Conservation (phyloP, 2,329 filamentous ascomycete species). For the Pseudogymnoascus sp. region DNA sequence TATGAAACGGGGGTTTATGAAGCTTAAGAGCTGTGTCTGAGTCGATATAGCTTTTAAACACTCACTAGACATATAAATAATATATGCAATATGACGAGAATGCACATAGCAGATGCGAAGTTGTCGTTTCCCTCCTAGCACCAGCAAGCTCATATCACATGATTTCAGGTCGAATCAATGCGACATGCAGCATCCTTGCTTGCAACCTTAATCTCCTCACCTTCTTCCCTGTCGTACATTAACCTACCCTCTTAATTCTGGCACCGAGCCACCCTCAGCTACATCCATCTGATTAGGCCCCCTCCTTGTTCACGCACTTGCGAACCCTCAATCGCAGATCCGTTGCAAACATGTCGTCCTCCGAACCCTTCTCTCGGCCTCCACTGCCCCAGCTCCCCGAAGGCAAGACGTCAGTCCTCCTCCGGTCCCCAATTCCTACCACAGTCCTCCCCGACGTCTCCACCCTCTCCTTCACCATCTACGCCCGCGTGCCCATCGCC, state of each 20-base stretch:
- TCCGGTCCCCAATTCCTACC: not conserved
- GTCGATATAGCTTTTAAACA: not conserved
- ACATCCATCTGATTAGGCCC: not conserved
- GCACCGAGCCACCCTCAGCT: not conserved
- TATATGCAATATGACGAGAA: too few species aligned
- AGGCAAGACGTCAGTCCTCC: not conserved
- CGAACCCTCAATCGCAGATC: not conserved
- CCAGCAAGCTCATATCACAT: not conserved
- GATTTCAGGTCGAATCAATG: not conserved
- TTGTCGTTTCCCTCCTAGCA: not conserved
- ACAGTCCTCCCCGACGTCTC: not conserved
- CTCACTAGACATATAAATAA: not conserved
- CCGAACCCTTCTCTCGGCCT: not conserved
- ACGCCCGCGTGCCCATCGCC: constrained; percentile 15
- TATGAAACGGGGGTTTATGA: not conserved
- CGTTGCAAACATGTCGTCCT: not conserved
- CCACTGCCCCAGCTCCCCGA: not conserved
- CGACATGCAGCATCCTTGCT: not conserved
- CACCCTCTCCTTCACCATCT: constrained; percentile 16
- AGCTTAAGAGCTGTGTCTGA: not conserved
- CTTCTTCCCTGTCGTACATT: not conserved
- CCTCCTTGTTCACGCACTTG: not conserved
- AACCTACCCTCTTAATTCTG: not conserved
- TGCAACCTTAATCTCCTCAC: not conserved
- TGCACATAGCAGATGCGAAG: not conserved